phyloP scores from a whole-genome alignment of 257 asterid species.

The Solanum piurae region DNA sequence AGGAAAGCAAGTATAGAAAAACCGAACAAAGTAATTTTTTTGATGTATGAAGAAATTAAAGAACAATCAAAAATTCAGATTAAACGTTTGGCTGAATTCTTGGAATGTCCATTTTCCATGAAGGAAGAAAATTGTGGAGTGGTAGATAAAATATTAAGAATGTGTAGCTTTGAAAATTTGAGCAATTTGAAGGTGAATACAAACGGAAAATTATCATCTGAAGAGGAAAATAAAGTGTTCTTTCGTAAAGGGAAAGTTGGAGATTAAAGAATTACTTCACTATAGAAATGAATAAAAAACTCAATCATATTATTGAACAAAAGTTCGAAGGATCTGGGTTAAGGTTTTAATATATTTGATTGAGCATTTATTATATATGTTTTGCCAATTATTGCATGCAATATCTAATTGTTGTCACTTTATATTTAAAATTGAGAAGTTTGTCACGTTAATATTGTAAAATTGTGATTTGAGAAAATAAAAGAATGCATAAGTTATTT shows the following conservation, averaged over 20 bases:
- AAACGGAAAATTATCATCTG: neutral
- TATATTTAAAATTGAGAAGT: neutral
- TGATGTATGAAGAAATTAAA: slow-evolving; percentile 3
- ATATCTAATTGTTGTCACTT: neutral
- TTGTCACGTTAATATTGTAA: neutral
- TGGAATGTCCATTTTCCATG: neutral
- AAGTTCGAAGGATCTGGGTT: neutral
- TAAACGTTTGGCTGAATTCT: neutral
- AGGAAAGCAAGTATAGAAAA: neutral
- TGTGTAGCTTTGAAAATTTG: slow-evolving; percentile 2
- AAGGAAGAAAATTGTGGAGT: slow-evolving; percentile 1
- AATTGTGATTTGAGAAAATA: neutral
- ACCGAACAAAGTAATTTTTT: neutral
- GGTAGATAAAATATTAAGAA: neutral
- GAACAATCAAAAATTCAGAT: neutral
- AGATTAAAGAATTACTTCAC: slow-evolving; percentile 3
- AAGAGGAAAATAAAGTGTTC: neutral
- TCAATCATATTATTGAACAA: neutral
- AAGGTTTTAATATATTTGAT: neutral
- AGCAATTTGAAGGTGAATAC: slow-evolving; percentile 2
- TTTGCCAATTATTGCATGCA: neutral
- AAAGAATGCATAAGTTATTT: neutral
- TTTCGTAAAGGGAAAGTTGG: neutral
- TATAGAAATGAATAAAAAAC: neutral
- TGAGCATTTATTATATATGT: neutral